Conservation (phyloP, 805 yeast species). For the Kodamaea hsintzibuensis region DNA sequence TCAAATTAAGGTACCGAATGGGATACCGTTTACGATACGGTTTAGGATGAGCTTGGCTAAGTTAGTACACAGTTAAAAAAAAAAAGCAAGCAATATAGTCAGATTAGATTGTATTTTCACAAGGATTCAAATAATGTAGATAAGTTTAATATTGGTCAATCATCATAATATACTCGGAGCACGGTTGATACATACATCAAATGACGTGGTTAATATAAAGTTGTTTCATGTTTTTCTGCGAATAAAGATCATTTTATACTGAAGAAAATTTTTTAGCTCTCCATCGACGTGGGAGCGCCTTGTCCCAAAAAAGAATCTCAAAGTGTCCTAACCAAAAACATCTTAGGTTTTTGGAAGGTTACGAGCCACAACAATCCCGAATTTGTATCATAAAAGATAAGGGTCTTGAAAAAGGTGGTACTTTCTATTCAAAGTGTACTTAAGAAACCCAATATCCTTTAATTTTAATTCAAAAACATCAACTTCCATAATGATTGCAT, state of each 20-base stretch:
- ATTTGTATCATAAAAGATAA: neutral
- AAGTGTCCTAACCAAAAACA: neutral
- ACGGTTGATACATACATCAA: slow-evolving; percentile 10
- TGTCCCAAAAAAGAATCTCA: neutral
- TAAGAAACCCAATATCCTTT: neutral
- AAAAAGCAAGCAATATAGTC: neutral
- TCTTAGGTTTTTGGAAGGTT: neutral
- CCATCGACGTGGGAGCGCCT: neutral
- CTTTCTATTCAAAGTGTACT: neutral
- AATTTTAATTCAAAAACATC: neutral
- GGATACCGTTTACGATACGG: neutral
- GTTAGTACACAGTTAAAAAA: neutral
- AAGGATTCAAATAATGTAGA: slow-evolving; percentile 19
- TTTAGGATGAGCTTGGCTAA: neutral
- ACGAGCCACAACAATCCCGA: neutral
- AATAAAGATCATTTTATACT: neutral
- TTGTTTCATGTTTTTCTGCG: slow-evolving; percentile 1
- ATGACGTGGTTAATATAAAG: slow-evolving; percentile 18
- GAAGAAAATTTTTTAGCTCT: neutral
- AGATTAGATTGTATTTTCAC: slow-evolving; percentile 9
- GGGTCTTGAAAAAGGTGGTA: neutral
- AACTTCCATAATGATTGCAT: neutral
- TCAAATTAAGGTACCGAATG: neutral
- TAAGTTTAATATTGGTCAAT: slow-evolving; percentile 10
- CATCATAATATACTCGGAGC: slow-evolving; percentile 4